Base-by-base conservation (phyloP, 2,329 filamentous ascomycete species). In the Bipolaris oryzae region DNA sequence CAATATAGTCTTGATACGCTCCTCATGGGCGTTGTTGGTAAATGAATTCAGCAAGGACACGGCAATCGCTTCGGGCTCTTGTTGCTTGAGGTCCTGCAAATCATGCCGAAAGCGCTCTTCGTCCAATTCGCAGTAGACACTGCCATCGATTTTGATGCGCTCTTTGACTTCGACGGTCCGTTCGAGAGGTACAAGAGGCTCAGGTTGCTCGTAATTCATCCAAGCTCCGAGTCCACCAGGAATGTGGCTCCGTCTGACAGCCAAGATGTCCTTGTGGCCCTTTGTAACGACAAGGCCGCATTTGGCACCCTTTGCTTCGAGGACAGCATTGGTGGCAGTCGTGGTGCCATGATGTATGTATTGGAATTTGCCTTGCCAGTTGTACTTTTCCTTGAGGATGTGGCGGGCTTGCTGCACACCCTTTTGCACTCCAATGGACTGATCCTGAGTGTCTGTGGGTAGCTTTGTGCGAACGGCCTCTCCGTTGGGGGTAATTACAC, bases 291-390 rank as follows among this genome's bases (percentile, higher is more conserved):
- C 70, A 1, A 82, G 70, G 1, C 75, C 80, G 1, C 80, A 76
- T 28, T 77, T 78, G n/a, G 77, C 79, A 23, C 81, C 81, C 57
- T 82, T 82, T 20, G 78, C 78, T 61, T 83, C 80, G 2, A 82
- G 72, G 18, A 82, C 78, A 4, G 80, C 80, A 61, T 82, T 82
- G 1, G 80, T 83, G 2, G 77, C 80, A 10, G 78, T 79, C 1
- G 80, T 82, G 0, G 80, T 82, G 7, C 80, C 80, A 63, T 82
- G 80, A 48, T 82, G 80, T 46, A 82, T 79, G 61, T 78, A 80
- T 20, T 78, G 74, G 58, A 82, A 81, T 42, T 74, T 75, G n/a
- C 78, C 79, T 1, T 75, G 68, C 78, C 77, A 81, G 57, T 62
- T 58, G 57, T 76, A 77, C 18, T 72, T 69, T 2, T 75, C 68